phyloP scores from a whole-genome alignment of 2,329 filamentous ascomycete genomes.

The Malbranchea zuffiana region DNA sequence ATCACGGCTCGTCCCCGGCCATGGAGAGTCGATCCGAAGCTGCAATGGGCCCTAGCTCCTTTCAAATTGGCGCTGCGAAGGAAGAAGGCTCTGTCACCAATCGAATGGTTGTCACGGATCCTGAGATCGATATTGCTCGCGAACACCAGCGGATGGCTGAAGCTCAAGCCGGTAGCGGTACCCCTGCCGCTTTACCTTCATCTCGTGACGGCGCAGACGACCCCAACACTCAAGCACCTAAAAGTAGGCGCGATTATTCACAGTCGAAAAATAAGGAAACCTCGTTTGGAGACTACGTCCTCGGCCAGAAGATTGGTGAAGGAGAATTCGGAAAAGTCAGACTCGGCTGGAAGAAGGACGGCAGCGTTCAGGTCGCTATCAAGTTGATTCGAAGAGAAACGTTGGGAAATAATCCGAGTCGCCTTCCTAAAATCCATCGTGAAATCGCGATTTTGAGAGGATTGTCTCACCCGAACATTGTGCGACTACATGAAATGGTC shows the following conservation, averaged over 20 bases:
- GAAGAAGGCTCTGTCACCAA: constrained; percentile 73
- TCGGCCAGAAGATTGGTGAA: constrained; percentile 92
- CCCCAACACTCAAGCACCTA: constrained; percentile 24
- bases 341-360: constrained; percentile 94
- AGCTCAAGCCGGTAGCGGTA: constrained; percentile 37
- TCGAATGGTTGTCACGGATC: constrained; percentile 64
- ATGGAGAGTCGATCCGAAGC: constrained; percentile 25
- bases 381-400: constrained; percentile 92
- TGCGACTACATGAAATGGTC: constrained; percentile 94
- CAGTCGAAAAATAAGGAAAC: constrained; percentile 56
- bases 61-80: constrained; percentile 51
- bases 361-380: constrained; percentile 88
- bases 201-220: constrained; percentile 42
- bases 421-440: constrained; percentile 91
- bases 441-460: constrained; percentile 85
- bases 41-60: constrained; percentile 45
- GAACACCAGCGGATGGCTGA: constrained; percentile 60
- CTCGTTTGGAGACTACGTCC: constrained; percentile 88
- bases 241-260: constrained; percentile 49
- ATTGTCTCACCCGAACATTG: constrained; percentile 91
- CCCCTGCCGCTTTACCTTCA: constrained; percentile 39
- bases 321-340: constrained; percentile 99
- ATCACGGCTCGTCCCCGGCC: constrained; percentile 27
- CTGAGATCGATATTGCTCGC: constrained; percentile 60
- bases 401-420: constrained; percentile 75